Evolutionary conservation across 148 eudicot species (phyloP).

Genomic region (Simmondsia chinensis): DNA sequence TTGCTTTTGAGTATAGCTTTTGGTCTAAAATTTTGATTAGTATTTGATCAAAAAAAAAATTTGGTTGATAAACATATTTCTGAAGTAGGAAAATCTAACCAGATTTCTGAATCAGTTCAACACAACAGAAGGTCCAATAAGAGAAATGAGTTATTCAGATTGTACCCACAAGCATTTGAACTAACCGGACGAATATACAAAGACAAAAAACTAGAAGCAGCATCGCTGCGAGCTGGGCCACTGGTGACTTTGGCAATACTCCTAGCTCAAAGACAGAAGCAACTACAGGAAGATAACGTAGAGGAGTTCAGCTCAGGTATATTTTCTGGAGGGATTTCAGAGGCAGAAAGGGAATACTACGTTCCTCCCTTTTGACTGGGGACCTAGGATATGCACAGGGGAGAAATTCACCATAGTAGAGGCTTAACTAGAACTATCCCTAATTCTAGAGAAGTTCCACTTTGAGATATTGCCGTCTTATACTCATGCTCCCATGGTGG

Average conservation of each 20-base stretch:
- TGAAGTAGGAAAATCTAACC: no score
- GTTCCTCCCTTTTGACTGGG: conserved; percentile 45
- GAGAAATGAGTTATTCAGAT: no score
- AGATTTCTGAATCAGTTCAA: no score
- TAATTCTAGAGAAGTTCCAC: conserved; percentile 31
- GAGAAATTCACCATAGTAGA: conserved; percentile 38
- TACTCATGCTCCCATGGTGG: no score
- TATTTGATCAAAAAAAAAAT: no score
- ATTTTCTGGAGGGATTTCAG: conserved; percentile 39
- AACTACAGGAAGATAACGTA: conserved; percentile 51
- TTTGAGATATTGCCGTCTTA: no score
- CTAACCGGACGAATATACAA: conserved; percentile 5
- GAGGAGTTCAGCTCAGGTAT: conserved; percentile 44
- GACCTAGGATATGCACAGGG: conserved; percentile 49
- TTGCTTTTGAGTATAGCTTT: no score
- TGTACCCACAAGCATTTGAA: no score
- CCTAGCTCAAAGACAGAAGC: conserved; percentile 22
- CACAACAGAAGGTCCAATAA: no score
- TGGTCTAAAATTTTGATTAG: no score
- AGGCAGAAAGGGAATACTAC: conserved; percentile 26
- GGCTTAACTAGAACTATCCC: conserved; percentile 34
- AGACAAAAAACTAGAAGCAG: conserved; percentile 24
- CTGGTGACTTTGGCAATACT: conserved; percentile 19
- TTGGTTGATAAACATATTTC: no score
- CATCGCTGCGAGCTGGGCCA: conserved; percentile 23